phyloP scores from a whole-genome alignment of 2,329 filamentous ascomycete species.

The Colletotrichum incanum region DNA sequence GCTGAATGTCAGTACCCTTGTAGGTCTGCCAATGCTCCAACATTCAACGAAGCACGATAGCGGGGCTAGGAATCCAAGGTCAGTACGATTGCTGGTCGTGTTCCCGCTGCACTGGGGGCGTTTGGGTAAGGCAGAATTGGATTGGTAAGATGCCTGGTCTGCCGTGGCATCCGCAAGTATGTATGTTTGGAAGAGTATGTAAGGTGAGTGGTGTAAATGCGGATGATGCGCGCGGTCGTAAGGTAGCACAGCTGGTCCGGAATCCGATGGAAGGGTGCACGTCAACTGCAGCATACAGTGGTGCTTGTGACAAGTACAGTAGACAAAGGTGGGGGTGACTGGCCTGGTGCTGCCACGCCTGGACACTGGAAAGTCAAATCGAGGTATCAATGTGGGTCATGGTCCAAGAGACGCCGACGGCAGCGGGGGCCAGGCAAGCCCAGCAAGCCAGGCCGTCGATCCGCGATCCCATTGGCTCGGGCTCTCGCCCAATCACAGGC shows the following conservation, averaged over 20 bases:
- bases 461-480: conserved; percentile 32
- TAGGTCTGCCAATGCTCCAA: conserved; percentile 33
- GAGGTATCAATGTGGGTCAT: conserved; percentile 30
- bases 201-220: conserved; percentile 10
- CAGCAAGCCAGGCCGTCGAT: conserved; percentile 15
- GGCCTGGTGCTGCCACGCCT: conserved; percentile 20
- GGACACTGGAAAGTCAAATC: conserved; percentile 33
- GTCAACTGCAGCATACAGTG: conserved; percentile 17
- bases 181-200: conserved; percentile 28
- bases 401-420: conserved; percentile 24
- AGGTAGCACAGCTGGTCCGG: conserved; percentile 17
- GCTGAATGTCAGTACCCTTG: conserved; percentile 38
- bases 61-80: conserved; percentile 27
- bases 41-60: conserved; percentile 41
- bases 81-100: conserved; percentile 26
- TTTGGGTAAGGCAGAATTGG: conserved; percentile 3
- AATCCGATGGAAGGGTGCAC: conserved; percentile 39
- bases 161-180: conserved; percentile 32
- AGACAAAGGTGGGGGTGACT: conserved; percentile 32
- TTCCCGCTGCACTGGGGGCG: neutral
- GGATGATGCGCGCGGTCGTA: conserved; percentile 34
- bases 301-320: conserved; percentile 29
- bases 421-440: conserved; percentile 25
- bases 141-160: conserved; percentile 24
- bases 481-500: conserved; percentile 6